Percentiles rank a stretch among this genome's conserved stretches.
These are phyloP conservation scores for Allium sativum DNA, from an alignment of 106 monocot genomes.

Conservation along the genomic window DNA sequence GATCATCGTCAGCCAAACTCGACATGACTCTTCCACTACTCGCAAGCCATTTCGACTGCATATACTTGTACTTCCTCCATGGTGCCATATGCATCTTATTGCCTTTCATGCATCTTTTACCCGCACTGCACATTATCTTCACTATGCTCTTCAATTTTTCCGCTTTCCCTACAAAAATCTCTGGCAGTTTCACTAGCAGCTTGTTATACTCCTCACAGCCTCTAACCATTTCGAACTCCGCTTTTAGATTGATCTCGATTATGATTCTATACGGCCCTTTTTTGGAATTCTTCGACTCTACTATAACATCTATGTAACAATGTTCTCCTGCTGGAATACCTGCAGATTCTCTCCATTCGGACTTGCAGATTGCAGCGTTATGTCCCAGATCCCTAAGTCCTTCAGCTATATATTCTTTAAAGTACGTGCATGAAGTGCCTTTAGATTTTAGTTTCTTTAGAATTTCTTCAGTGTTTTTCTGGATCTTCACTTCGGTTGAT, in stretches of 20 bases:
- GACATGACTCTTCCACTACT: slow-evolving; percentile 22
- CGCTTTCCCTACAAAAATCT: slow-evolving; percentile 71
- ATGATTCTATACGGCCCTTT: slow-evolving; percentile 34
- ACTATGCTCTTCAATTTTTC: slow-evolving; percentile 46
- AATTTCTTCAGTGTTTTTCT: slow-evolving; percentile 23
- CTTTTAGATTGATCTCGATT: slow-evolving; percentile 61
- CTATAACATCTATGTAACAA: slow-evolving; percentile 55
- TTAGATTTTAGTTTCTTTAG: slow-evolving; percentile 14
- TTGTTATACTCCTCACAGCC: slow-evolving; percentile 44
- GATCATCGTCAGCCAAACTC: neutral
- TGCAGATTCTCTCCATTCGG: slow-evolving; percentile 55
- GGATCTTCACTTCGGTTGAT: slow-evolving; percentile 36
- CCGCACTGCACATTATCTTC: slow-evolving; percentile 65
- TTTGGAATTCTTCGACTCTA: slow-evolving; percentile 26
- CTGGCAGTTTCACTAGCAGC: slow-evolving; percentile 55
- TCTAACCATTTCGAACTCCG: slow-evolving; percentile 79
- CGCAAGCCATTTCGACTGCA: slow-evolving; percentile 73
- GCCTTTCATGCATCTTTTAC: slow-evolving; percentile 84
- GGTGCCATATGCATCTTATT: slow-evolving; percentile 87
- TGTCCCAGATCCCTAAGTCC: slow-evolving; percentile 36
- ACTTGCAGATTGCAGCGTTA: slow-evolving; percentile 63
- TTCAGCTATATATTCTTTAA: slow-evolving; percentile 19
- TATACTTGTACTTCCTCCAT: slow-evolving; percentile 90
- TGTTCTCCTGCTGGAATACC: slow-evolving; percentile 83
- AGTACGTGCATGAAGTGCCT: slow-evolving; percentile 20